Evolutionary conservation across 176 grass and related monocot species (phyloP).

Genomic region (Musa schizocarpa): DNA sequence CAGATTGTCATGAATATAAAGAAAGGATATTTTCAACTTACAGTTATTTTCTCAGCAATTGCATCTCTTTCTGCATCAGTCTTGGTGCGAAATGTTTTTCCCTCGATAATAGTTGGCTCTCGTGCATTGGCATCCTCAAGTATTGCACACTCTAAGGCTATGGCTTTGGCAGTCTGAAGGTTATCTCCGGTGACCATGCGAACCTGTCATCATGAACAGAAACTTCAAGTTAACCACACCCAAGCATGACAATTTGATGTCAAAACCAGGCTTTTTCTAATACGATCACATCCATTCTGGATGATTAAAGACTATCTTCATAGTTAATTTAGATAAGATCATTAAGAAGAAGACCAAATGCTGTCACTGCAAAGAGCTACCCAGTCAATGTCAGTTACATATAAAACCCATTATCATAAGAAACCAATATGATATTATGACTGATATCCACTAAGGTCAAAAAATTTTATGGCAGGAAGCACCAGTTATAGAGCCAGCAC

Average conservation of each 20-base stretch:
- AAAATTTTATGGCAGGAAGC: background rate
- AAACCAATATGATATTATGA: no score
- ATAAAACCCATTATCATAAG: no score
- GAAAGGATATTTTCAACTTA: constrained; percentile 32
- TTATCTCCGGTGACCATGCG: constrained; percentile 97
- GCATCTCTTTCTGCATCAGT: constrained; percentile 59
- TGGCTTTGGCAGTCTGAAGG: constrained; percentile 86
- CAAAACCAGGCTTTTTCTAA: background rate
- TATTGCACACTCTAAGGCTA: constrained; percentile 94
- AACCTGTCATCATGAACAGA: constrained; percentile 31
- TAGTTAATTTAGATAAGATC: background rate
- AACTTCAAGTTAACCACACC: no score
- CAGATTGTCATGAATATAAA: constrained; percentile 10
- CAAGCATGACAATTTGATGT: background rate
- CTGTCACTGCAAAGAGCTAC: background rate
- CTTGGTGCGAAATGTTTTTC: constrained; percentile 46
- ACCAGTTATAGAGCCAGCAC: background rate
- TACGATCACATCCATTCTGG: background rate
- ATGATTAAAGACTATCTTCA: background rate
- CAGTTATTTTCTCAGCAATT: constrained; percentile 63
- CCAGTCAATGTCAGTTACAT: background rate
- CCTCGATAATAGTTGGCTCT: constrained; percentile 67
- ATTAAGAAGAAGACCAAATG: background rate
- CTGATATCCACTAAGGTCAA: background rate
- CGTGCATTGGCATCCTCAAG: constrained; percentile 60